phyloP scores from a whole-genome alignment of 2,329 filamentous ascomycete species.

The Penicillium olsonii region DNA sequence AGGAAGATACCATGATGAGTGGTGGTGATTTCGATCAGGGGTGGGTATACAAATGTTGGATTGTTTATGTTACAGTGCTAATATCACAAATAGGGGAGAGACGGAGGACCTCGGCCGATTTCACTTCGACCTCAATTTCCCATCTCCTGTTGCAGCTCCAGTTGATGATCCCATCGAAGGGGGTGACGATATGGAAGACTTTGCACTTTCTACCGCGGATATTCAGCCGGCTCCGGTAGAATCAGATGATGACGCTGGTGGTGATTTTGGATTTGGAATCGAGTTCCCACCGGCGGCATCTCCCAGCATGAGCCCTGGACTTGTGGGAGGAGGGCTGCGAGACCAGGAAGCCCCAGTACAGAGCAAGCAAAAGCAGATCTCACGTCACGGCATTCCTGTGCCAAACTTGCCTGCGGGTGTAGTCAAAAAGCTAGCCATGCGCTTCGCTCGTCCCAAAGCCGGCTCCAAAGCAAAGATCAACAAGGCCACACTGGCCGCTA shows the following conservation, averaged over 20 bases:
- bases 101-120: conserved; percentile 46
- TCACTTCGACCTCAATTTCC: conserved; percentile 44
- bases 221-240: conserved; percentile 27
- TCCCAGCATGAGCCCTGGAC: conserved; percentile 33
- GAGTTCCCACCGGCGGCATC: conserved; percentile 30
- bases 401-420: conserved; percentile 72
- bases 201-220: conserved; percentile 33
- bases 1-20: conserved; percentile 40
- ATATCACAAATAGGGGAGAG: conserved; percentile 39
- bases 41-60: conserved; percentile 26
- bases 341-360: conserved; percentile 31
- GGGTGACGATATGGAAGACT: conserved; percentile 38
- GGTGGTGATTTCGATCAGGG: conserved; percentile 42
- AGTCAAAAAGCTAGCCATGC: conserved; percentile 67
- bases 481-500: conserved; percentile 70
- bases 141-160: conserved; percentile 35
- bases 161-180: conserved; percentile 34
- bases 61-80: conserved; percentile 22
- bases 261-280: conserved; percentile 35
- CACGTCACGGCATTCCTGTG: conserved; percentile 72
- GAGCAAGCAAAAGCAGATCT: conserved; percentile 59
- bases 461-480: conserved; percentile 68
- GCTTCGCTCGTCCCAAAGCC: conserved; percentile 68
- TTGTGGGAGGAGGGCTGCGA: conserved; percentile 39
- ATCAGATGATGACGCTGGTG: conserved; percentile 30